phyloP scores from a whole-genome alignment of 2,329 filamentous ascomycete genomes.

The Aspergillus aculeatus region DNA sequence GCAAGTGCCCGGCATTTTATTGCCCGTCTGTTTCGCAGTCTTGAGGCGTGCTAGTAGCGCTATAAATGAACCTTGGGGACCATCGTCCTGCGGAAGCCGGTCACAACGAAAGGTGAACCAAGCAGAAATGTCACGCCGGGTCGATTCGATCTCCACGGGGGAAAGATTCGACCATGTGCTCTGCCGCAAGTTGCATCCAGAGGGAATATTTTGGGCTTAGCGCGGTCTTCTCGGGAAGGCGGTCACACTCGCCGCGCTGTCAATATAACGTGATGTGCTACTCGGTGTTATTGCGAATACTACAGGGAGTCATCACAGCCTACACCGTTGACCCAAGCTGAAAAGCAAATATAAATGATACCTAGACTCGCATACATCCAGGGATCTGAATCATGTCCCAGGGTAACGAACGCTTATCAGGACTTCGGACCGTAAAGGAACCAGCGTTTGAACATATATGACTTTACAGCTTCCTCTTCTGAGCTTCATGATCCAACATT shows the following conservation, averaged over 20 bases:
- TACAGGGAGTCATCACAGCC: no score
- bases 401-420: no score
- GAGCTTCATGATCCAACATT: no score
- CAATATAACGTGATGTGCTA: no score
- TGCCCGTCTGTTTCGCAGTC: slow-evolving; percentile 8
- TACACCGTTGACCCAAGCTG: no score
- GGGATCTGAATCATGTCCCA: no score
- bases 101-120: neutral
- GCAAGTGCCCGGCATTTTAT: slow-evolving; percentile 34
- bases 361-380: no score
- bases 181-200: neutral
- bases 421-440: no score
- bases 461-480: no score
- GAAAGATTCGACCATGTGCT: neutral
- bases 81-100: slow-evolving; percentile 18
- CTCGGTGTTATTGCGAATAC: no score
- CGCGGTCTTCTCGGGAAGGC: neutral
- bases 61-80: slow-evolving; percentile 12
- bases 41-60: slow-evolving; percentile 7
- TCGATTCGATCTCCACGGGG: neutral
- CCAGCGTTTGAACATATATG: no score
- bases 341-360: no score
- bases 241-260: neutral
- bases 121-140: neutral
- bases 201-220: neutral